Conservation (phyloP, 2,329 filamentous ascomycete genomes). For the Nannizziopsis arthrosporioides region DNA sequence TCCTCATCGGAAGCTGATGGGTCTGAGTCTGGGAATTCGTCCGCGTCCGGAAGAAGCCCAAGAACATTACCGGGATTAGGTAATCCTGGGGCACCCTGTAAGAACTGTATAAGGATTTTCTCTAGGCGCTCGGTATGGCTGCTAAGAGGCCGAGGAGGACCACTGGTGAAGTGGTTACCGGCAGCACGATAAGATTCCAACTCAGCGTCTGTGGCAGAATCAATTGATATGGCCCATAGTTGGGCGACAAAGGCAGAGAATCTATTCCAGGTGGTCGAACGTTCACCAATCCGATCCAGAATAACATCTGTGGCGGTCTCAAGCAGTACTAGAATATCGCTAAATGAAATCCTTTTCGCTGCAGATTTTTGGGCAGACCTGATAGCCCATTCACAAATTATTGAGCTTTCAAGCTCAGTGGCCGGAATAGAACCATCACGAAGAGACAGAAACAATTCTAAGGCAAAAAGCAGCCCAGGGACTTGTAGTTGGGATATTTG, state of each 20-base stretch:
- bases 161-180: background rate
- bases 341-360: background rate
- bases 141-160: constrained; percentile 3
- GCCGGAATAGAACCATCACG: background rate
- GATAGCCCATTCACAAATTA: background rate
- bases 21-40: no score
- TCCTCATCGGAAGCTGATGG: background rate
- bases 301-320: background rate
- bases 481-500: background rate
- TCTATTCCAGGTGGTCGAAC: background rate
- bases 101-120: constrained; percentile 1
- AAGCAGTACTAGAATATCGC: constrained; percentile 9
- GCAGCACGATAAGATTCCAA: background rate
- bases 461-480: constrained; percentile 5
- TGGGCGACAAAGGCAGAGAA: background rate
- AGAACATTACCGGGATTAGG: background rate
- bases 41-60: no score
- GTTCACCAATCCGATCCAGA: background rate
- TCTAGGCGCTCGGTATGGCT: constrained; percentile 3
- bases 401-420: background rate
- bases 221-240: constrained; percentile 6
- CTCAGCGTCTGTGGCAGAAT: background rate
- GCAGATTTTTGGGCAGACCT: background rate
- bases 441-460: constrained; percentile 9
- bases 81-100: background rate